Percentiles rank a stretch among this genome's conserved stretches.
These are phyloP conservation scores for Scedosporium dehoogii DNA, from an alignment of 2,329 filamentous ascomycete species.

Conservation along the genomic window DNA sequence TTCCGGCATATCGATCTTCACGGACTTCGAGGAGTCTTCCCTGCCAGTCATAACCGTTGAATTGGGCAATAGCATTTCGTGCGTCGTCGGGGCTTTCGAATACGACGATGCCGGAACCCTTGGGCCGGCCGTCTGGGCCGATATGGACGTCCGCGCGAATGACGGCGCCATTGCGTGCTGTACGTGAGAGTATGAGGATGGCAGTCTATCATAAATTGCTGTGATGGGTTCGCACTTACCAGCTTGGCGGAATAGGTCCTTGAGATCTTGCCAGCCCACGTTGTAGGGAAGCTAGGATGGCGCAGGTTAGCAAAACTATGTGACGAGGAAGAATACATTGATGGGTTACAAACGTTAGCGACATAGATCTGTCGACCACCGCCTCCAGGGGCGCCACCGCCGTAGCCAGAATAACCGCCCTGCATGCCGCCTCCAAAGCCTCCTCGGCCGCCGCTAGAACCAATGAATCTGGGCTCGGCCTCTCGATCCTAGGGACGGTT, in stretches of 20 bases:
- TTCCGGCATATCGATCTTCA: constrained; percentile 83
- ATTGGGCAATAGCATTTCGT: constrained; percentile 90
- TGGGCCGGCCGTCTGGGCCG: constrained; percentile 83
- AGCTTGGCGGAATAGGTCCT: constrained; percentile 96
- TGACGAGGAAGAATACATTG: constrained; percentile 15
- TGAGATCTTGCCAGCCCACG: constrained; percentile 97
- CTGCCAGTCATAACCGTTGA: constrained; percentile 99
- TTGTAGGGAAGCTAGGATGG: constrained; percentile 77
- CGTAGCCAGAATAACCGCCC: constrained; percentile 40
- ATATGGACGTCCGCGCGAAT: constrained; percentile 93
- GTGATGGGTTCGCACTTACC: constrained; percentile 49
- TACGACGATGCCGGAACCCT: constrained; percentile 93
- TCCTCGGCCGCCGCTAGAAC: constrained; percentile 47
- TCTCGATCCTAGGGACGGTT: constrained; percentile 67
- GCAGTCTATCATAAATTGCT: not conserved
- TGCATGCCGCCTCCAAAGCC: constrained; percentile 41
- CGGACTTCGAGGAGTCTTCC: constrained; percentile 87
- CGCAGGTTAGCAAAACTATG: constrained; percentile 18
- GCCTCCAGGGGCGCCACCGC: constrained; percentile 34
- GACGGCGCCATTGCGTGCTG: constrained; percentile 60
- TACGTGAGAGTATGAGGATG: not conserved
- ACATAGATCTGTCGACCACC: constrained; percentile 87
- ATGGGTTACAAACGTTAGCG: constrained; percentile 75
- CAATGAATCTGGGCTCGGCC: constrained; percentile 91
- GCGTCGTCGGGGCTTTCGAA: constrained; percentile 94